phyloP scores from a whole-genome alignment of 1,139 yeast genomes.

The Torulaspora globosa region DNA sequence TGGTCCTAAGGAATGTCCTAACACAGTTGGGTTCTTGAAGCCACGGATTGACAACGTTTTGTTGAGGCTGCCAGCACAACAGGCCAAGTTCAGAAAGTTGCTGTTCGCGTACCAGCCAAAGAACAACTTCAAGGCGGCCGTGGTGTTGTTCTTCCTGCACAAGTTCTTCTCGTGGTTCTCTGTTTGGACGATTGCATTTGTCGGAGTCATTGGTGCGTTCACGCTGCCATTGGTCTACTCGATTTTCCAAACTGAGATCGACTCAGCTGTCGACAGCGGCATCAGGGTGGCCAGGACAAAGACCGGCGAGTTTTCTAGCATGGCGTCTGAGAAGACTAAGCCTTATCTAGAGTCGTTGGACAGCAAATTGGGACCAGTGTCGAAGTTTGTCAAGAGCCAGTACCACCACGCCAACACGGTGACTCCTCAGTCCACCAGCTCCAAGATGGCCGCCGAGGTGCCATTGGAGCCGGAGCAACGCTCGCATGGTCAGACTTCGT shows the following conservation, averaged over 20 bases:
- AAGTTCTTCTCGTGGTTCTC: conserved; percentile 75
- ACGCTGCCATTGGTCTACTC: conserved; percentile 71
- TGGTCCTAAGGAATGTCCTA: conserved; percentile 35
- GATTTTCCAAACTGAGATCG: conserved; percentile 75
- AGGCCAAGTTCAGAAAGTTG: conserved; percentile 32
- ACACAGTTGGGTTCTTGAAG: conserved; percentile 42
- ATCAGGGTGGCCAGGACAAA: conserved; percentile 55
- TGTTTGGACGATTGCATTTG: conserved; percentile 59
- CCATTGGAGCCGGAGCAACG: conserved; percentile 21
- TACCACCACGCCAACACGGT: conserved; percentile 74
- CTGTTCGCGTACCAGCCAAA: conserved; percentile 39
- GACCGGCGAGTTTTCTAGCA: conserved; percentile 47
- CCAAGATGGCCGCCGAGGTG: conserved; percentile 29
- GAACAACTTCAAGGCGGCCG: conserved; percentile 69
- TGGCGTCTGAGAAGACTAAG: conserved; percentile 53
- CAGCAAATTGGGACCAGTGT: conserved; percentile 60
- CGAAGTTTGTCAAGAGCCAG: conserved; percentile 53
- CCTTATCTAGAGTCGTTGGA: conserved; percentile 44
- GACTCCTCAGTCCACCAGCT: conserved; percentile 42
- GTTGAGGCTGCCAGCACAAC: conserved; percentile 32
- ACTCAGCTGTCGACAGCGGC: conserved; percentile 60
- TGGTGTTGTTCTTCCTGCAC: conserved; percentile 59
- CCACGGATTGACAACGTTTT: conserved; percentile 41
- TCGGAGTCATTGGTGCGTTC: conserved; percentile 61
- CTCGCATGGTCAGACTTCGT: conserved; percentile 19